Evolutionary conservation across 148 eudicot genomes (phyloP), one percentile per base, ranked within the genome.

Genomic region (Fagopyrum esculentum): DNA sequence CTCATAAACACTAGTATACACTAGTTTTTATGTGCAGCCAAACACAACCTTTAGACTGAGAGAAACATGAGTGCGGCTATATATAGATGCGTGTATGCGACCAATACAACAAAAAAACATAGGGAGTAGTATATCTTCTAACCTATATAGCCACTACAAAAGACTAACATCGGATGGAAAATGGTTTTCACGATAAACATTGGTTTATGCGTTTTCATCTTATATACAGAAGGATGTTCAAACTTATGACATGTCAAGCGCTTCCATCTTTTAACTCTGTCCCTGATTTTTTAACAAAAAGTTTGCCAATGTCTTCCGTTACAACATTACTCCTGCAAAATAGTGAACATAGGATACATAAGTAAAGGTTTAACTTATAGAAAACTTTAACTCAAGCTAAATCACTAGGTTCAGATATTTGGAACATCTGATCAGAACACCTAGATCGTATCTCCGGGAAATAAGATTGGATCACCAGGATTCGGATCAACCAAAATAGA

Each of bases 291-390:
- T 72, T 72, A 29, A 86, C 88, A 82, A 92, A 92, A 70, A 92
- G 86, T 89, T 90, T 89, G 86, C 84, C 78, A 73, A 92, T 85
- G 76, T 92, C 97, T 82, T 92, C 97, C 10, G 97, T 92, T 12
- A 92, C 97, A 69, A 92, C 78, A 46, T 92, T 92, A 84, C 97
- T 92, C 88, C 97, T 92, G 97, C 80, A 81, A 73, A 79, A 76
- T 35, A 13, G 1, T 19, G 45, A 9, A 35, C 40, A 35, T 1
- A 2, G 11, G 12, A 49, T 49, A 49, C 11, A 9, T 49, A 12
- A 49, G 52, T 49, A 49, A 49, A 49, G 2, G 12, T 12, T 49
- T 6, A 8, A 9, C 52, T 12, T 49, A 49, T 13, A 8, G 52
- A 8, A 8, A 9, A 49, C 12, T 12, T 49, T 49, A 35, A 35